Evolutionary conservation across 169 alveolate genomes (phyloP).

Genomic region (Plasmodium coatneyi): DNA sequence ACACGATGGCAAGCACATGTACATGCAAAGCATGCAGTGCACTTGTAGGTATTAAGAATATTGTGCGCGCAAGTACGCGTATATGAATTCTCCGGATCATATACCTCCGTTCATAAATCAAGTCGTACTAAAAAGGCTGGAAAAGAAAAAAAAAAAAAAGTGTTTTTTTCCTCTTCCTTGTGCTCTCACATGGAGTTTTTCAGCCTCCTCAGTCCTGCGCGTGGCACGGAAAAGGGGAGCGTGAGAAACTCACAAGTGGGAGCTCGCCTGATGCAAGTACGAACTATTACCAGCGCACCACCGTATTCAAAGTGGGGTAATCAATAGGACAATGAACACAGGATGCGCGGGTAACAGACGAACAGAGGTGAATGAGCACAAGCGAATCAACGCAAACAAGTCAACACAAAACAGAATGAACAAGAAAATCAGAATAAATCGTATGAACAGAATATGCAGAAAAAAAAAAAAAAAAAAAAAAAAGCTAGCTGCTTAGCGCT

Average conservation of each 20-base stretch:
- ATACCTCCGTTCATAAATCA: not conserved
- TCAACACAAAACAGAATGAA: not conserved
- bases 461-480: not conserved
- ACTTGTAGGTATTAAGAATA: not conserved
- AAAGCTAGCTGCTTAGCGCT: not conserved
- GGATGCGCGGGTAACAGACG: not conserved
- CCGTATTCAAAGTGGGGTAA: not conserved
- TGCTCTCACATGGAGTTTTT: not conserved
- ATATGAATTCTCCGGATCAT: not conserved
- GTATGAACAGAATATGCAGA: not conserved
- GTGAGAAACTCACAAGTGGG: not conserved
- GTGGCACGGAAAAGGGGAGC: not conserved
- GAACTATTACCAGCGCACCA: not conserved
- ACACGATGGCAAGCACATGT: not conserved
- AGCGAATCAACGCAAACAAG: not conserved
- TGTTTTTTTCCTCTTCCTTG: slow-evolving; percentile 2
- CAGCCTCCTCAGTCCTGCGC: no score
- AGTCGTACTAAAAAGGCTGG: not conserved
- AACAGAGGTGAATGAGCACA: not conserved
- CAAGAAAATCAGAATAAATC: not conserved
- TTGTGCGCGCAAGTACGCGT: not conserved
- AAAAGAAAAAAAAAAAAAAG: no score
- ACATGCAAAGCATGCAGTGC: not conserved
- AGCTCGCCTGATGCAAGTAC: not conserved
- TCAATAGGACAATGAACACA: not conserved